phyloP scores from a whole-genome alignment of 495 filamentous ascomycete species.

The Hyaloscypha hepaticicola region DNA sequence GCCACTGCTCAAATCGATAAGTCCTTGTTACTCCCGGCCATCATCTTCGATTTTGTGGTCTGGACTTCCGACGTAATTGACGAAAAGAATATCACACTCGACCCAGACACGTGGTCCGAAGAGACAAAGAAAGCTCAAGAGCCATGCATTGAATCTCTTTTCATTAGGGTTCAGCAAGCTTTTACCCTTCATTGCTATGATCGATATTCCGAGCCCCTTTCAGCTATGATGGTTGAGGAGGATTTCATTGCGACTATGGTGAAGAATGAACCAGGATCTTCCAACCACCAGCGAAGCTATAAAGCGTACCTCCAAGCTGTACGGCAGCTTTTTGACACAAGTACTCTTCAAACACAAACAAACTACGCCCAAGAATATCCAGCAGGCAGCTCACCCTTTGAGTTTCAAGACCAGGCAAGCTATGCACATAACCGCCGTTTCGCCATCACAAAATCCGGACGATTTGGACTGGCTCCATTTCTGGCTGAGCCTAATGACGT shows the following conservation, averaged over 20 bases:
- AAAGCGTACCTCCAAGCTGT: neutral
- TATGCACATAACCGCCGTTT: neutral
- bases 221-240: neutral
- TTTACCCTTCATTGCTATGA: neutral
- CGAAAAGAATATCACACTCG: neutral
- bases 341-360: too few species aligned
- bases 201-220: neutral
- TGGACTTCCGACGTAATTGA: neutral
- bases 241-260: neutral
- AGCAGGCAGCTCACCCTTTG: neutral
- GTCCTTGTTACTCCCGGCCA: neutral
- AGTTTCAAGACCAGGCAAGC: neutral
- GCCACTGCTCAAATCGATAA: neutral
- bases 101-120: neutral
- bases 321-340: neutral
- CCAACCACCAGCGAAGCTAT: neutral
- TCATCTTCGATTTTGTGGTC: neutral
- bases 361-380: too few species aligned
- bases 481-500: neutral
- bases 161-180: neutral
- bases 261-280: neutral
- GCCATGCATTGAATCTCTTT: neutral
- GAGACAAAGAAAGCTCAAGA: neutral
- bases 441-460: neutral
- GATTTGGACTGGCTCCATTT: neutral